Evolutionary conservation across 1,284 basidiomycete species (phyloP), one percentile per base, ranked within the genome.

Genomic region (Spongispora temasekensis): DNA sequence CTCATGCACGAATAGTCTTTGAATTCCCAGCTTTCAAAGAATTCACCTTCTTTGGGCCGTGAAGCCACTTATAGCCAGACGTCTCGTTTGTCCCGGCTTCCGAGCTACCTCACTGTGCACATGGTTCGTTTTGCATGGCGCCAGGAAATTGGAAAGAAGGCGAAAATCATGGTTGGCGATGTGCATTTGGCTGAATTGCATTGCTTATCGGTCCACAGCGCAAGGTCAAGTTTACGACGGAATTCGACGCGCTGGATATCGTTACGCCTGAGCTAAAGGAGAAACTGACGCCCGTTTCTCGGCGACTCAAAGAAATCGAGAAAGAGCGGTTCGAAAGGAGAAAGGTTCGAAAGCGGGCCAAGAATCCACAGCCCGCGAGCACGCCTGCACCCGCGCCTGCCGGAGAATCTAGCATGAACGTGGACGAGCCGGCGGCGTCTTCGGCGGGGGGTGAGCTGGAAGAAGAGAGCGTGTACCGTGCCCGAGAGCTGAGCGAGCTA

Each of bases 71-170:
- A 98, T 78, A 86, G 83, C n/a, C 89, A 94, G 73, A 87, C 85
- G 48, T 91, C 93, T 9, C 88, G 95, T 5, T 76, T 99, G 53
- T 88, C 93, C 6, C 85, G 96, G 17, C 79, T 98, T 28, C 97
- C 97, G 0, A 76, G 85, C 6, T 95, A 96, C 71, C 83, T 97
- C 42, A 89, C 91, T 10, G 86, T 96, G 5, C 94, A 96, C 68
- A 93, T 98, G 89, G 95, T 97, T 8, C 89, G 97, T 53, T 99
- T 99, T 76, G 93, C 91, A 65, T 99, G 97, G 97, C 82, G 94
- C 63, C 82, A 87, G 50, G 97, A 98, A 67, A 96, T 98, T 61
- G 80, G 81, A 65, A 95, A 94, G 79, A 96, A 95, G 71, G 87
- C 93, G 2, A 96, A 96, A 78, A 95, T 96, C 72, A 93, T 96